These are phyloP conservation scores for Forsythia viridissima DNA, from an alignment of 257 asterid genomes.

Conservation along the genomic window DNA sequence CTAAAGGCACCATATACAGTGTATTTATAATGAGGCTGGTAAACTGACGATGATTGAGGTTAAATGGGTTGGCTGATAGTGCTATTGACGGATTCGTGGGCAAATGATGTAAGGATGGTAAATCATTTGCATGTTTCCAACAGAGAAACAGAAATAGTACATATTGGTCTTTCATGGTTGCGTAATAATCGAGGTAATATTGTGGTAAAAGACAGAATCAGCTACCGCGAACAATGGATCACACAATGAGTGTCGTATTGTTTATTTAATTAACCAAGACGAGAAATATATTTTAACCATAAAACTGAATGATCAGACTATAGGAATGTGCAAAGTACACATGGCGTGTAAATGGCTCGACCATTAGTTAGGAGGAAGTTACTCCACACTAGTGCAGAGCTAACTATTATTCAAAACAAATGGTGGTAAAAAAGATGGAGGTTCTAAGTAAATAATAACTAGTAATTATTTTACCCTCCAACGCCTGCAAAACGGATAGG, in stretches of 20 bases:
- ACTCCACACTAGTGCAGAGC: not conserved
- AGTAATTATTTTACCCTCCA: constrained; percentile 66
- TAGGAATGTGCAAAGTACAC: not conserved
- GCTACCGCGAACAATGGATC: not conserved
- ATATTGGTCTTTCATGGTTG: not conserved
- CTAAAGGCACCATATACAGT: not conserved
- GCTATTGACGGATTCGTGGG: not conserved
- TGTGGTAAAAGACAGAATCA: not conserved
- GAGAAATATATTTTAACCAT: not conserved
- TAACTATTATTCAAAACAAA: not conserved
- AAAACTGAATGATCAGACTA: not conserved
- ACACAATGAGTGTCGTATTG: not conserved
- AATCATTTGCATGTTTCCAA: not conserved
- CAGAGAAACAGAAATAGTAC: not conserved
- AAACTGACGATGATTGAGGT: not conserved
- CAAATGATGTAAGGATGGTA: not conserved
- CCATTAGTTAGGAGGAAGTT: not conserved
- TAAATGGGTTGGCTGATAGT: not conserved
- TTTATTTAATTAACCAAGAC: not conserved
- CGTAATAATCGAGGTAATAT: not conserved
- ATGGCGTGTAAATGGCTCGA: not conserved
- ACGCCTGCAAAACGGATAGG: constrained; percentile 83
- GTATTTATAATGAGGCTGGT: not conserved
- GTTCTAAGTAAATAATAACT: not conserved
- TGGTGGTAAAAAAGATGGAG: not conserved